phyloP scores from a whole-genome alignment of 2,329 filamentous ascomycete species.

The Penicillium sp. region DNA sequence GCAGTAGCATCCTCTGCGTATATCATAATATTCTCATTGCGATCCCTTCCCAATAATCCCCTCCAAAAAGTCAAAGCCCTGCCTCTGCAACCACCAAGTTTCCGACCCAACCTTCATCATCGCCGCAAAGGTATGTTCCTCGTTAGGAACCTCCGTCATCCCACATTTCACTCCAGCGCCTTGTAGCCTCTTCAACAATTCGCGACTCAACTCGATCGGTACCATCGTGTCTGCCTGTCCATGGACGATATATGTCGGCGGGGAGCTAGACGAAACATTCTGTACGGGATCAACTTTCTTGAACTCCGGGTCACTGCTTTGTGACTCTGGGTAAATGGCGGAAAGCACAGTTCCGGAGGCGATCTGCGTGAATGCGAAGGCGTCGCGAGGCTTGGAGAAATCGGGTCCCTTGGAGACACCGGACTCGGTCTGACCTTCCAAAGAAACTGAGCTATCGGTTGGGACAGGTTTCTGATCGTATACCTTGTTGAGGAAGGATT shows the following conservation, averaged over 20 bases:
- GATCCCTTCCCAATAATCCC: slow-evolving; percentile 29
- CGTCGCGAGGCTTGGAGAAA: slow-evolving; percentile 46
- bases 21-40: not conserved
- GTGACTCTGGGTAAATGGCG: slow-evolving; percentile 37
- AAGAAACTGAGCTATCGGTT: slow-evolving; percentile 47
- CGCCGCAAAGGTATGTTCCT: slow-evolving; percentile 53
- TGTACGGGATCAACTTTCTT: slow-evolving; percentile 41
- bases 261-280: slow-evolving; percentile 41
- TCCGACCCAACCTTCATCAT: slow-evolving; percentile 50
- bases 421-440: slow-evolving; percentile 47
- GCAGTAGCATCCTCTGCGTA: not conserved
- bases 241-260: slow-evolving; percentile 53
- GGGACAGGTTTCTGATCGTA: slow-evolving; percentile 48
- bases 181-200: slow-evolving; percentile 36
- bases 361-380: slow-evolving; percentile 52
- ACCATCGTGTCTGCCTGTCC: slow-evolving; percentile 50
- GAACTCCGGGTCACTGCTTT: slow-evolving; percentile 27
- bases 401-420: slow-evolving; percentile 38
- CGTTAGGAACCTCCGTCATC: slow-evolving; percentile 47
- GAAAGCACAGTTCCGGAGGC: slow-evolving; percentile 48
- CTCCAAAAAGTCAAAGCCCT: slow-evolving; percentile 53
- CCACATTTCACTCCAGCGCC: slow-evolving; percentile 42
- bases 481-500: slow-evolving; percentile 44
- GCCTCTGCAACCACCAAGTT: slow-evolving; percentile 44
- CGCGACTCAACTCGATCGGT: slow-evolving; percentile 43